Evolutionary conservation across 2,329 filamentous ascomycete genomes (phyloP), one percentile per base, ranked within the genome.

Genomic region (Colletotrichum tanaceti): DNA sequence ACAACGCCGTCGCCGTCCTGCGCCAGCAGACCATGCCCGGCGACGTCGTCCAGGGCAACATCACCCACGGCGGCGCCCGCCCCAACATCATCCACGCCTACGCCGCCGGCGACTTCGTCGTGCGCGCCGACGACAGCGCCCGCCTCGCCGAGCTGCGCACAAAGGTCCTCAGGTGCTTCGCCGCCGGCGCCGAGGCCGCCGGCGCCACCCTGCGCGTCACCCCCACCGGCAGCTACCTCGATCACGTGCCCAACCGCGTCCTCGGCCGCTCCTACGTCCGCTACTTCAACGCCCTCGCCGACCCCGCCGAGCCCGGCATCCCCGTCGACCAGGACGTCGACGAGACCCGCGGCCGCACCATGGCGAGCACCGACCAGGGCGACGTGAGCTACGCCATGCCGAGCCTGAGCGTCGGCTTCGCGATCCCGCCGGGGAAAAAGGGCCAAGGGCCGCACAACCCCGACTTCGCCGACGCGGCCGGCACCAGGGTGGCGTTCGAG

Each of bases 351-450:
- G 82, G 82, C 0, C 73, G 77, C 28, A 84, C 82, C n/a, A 82
- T 79, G 72, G 86, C 87, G 5, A 87, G 85, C 71, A 88, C 86
- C 0, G 87, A 90, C 73, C 86, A 89, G 76, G 88, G 87, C 0
- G 82, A 90, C 70, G 76, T 89, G 62, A 87, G 84, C 71, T 84
- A 89, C 72, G 84, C 80, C 1, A 82, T 89, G 79, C 88, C 87
- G 46, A 86, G 84, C 61, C 74, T 90, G 44, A 85, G 81, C 63
- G 78, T 81, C 1, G 82, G 83, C 7, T 89, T 88, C 72, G 79
- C 80, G 32, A 87, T 89, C 65, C 78, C 77, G 18, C 81, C 85
- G 3, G 81, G 72, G 7, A 46, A 49, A 10, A 58, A 63, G 2
- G 50, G 44, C 7, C 72, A 72, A 4, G 71, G 65, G 10, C 72